Percentiles rank a stretch among this genome's conserved stretches.
These are phyloP conservation scores for Hsuehochloa calcarea DNA, from an alignment of 176 grass and related monocot genomes.

Conservation along the genomic window DNA sequence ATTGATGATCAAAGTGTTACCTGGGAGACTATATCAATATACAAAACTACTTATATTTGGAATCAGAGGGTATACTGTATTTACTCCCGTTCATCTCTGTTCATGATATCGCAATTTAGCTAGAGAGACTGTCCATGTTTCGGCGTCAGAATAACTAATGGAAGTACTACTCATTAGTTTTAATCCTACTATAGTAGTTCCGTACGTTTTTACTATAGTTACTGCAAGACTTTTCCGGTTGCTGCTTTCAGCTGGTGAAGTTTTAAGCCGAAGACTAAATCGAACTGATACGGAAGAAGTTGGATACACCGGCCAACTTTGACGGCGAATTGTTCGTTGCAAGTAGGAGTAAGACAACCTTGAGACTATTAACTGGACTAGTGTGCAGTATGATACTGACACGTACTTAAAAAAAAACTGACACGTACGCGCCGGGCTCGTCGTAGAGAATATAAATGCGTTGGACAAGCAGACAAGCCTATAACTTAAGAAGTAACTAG, in stretches of 20 bases:
- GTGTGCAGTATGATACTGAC: neutral
- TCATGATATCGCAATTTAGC: neutral
- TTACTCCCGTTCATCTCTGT: neutral
- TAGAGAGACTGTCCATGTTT: neutral
- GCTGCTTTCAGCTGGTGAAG: neutral
- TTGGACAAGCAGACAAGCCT: neutral
- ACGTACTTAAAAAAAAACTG: neutral
- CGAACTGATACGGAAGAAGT: neutral
- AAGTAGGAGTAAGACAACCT: neutral
- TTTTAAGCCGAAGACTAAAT: neutral
- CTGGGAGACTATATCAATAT: no score
- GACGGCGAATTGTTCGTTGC: conserved; percentile 28
- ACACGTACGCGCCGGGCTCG: neutral
- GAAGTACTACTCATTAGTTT: neutral
- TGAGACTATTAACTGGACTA: neutral
- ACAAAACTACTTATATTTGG: no score
- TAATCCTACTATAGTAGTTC: neutral
- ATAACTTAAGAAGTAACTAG: neutral
- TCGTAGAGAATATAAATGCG: conserved; percentile 2
- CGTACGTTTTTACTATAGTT: neutral
- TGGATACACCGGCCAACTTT: neutral
- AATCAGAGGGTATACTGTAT: neutral
- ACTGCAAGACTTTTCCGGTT: neutral
- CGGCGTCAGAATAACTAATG: neutral
- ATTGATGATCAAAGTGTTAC: no score